Base-by-base conservation (phyloP, 2,329 filamentous ascomycete species). In the Aspergillus bombycis region DNA sequence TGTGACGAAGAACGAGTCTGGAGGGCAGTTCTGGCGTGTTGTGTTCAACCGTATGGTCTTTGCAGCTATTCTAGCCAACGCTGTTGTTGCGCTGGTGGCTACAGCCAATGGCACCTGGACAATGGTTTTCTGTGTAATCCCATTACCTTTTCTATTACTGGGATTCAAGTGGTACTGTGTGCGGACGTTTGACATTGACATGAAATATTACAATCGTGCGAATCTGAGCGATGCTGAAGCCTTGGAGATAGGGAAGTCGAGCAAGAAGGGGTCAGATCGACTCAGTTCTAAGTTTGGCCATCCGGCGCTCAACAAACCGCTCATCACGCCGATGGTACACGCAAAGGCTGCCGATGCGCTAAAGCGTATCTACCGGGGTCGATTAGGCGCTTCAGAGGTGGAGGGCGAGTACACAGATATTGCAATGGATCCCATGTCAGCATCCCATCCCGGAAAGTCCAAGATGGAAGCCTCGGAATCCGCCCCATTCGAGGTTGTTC, bases 311-410 rank as follows among this genome's bases (percentile, higher is more conserved):
- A 97, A 95, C 82, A 91, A 91, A 77, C 90, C 91, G 4, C 84
- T 98, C 23, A 94, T 94, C 70, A 96, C 93, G 0, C 94, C 94
- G 3, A 97, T 98, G 94, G 94, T 98, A 4, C 91, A 96, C 71
- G 91, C 92, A 60, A 96, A 91, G 78, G 92, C 93, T 2, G 92
- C 95, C 72, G 93, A 95, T 63, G 85, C 95, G 46, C 85, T 99
- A 11, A 89, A 90, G n/a, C 88, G 91, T 50, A 85, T 99, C 57
- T 97, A 97, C 76, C 89, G 89, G 28, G 94, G 94, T 12, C 89
- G 94, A 5, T 80, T 96, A 2, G 84, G 83, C n/a, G 81, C 85
- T 0, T 81, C 84, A 61, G 74, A 75, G 23, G 65, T 68, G 21
- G 67, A 68, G 10, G 71, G 70, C 30, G 78, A 78, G 32, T 81